A percentile compares a stretch with the other conserved stretches of the same genome.
These are phyloP conservation scores for Tuber melanosporum DNA, from an alignment of 495 filamentous ascomycete species.

Conservation along the genomic window DNA sequence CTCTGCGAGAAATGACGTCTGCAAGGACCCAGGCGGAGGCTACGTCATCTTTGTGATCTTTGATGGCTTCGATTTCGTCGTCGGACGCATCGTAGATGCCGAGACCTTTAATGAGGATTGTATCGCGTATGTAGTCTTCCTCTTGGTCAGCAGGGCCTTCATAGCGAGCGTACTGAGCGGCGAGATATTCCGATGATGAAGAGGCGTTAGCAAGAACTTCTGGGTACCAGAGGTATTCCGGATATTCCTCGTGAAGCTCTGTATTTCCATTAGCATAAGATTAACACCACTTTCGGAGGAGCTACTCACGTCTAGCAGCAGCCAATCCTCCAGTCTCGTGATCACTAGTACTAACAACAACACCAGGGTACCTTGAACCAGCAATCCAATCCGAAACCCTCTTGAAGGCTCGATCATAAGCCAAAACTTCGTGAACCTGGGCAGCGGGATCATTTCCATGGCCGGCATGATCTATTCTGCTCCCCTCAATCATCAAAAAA, in stretches of 20 bases:
- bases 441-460: constrained; percentile 93
- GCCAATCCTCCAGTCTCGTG: constrained; percentile 91
- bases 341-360: constrained; percentile 83
- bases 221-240: constrained; percentile 83
- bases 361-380: constrained; percentile 61
- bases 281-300: neutral
- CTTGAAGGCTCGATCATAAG: constrained; percentile 80
- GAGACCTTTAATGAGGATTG: constrained; percentile 52
- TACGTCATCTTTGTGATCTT: constrained; percentile 48
- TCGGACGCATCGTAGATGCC: constrained; percentile 69
- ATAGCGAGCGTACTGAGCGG: constrained; percentile 53
- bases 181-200: constrained; percentile 67
- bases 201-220: constrained; percentile 70
- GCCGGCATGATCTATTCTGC: constrained; percentile 90
- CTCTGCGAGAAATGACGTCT: constrained; percentile 75
- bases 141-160: constrained; percentile 35
- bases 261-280: neutral
- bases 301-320: constrained; percentile 61
- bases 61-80: constrained; percentile 60
- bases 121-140: constrained; percentile 34
- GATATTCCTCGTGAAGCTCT: constrained; percentile 60
- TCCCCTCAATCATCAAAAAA: constrained; percentile 97
- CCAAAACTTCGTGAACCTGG: constrained; percentile 88
- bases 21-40: constrained; percentile 59
- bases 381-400: constrained; percentile 79